phyloP scores from a whole-genome alignment of 2,329 filamentous ascomycete species.

The Phialophora expanda region DNA sequence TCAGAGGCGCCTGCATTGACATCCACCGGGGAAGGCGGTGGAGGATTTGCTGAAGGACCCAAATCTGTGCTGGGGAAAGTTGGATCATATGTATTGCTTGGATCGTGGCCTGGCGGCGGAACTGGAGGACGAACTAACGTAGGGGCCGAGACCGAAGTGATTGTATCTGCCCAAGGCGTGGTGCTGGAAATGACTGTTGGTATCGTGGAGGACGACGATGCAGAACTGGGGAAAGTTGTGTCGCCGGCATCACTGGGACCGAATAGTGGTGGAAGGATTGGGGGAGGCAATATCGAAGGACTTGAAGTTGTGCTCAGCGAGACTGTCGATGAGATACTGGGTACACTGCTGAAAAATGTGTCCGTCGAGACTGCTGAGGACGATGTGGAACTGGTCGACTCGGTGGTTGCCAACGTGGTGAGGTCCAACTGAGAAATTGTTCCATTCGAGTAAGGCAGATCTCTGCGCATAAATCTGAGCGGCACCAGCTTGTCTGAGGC shows the following conservation, averaged over 20 bases:
- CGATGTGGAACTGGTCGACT: not conserved
- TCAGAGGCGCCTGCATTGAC: not conserved
- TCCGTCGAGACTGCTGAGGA: not conserved
- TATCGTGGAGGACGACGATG: not conserved
- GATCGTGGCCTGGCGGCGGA: not conserved
- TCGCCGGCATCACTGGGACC: not conserved
- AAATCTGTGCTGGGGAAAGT: not conserved
- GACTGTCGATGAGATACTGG: not conserved
- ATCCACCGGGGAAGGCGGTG: not conserved
- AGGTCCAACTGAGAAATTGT: constrained; percentile 14
- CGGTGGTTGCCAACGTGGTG: constrained; percentile 5
- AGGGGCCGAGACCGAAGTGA: not conserved
- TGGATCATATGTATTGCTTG: not conserved
- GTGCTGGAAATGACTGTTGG: not conserved
- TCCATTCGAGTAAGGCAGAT: constrained; percentile 23
- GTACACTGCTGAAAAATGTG: constrained; percentile 1
- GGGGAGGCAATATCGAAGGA: not conserved
- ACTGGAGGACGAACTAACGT: not conserved
- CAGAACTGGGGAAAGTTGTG: not conserved
- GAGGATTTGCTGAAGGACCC: not conserved
- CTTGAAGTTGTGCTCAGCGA: not conserved
- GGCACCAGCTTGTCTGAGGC: constrained; percentile 10
- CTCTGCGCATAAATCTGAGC: constrained; percentile 23
- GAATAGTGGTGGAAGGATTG: not conserved
- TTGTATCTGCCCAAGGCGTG: not conserved